phyloP scores from a whole-genome alignment of 768 basidiomycete species.

The Pseudohyphozyma bogoriensis region DNA sequence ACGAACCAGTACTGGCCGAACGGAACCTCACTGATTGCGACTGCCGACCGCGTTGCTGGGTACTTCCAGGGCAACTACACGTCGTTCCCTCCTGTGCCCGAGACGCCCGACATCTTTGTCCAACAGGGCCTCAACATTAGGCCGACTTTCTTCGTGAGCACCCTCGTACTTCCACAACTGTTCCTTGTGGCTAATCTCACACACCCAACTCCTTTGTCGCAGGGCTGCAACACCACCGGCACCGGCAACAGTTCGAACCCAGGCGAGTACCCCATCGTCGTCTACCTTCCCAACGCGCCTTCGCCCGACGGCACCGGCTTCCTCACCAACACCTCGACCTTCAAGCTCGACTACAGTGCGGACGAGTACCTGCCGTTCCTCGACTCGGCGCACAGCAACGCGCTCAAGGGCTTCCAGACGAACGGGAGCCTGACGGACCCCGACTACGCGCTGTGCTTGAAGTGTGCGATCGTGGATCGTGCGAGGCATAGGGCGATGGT shows the following conservation, averaged over 20 bases:
- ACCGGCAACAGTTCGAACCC: slow-evolving; percentile 1
- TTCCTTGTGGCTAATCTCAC: no score
- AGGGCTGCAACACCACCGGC: slow-evolving; percentile 52
- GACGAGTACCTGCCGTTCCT: slow-evolving; percentile 52
- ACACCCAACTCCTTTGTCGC: no score
- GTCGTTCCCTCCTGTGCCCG: slow-evolving; percentile 27
- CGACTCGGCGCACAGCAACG: slow-evolving; percentile 51
- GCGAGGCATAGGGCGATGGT: slow-evolving; percentile 31
- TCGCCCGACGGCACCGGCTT: slow-evolving; percentile 18
- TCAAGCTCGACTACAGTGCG: slow-evolving; percentile 52
- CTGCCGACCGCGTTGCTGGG: slow-evolving; percentile 41
- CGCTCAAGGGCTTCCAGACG: slow-evolving; percentile 51
- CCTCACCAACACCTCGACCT: slow-evolving; percentile 40
- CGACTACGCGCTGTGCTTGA: slow-evolving; percentile 55
- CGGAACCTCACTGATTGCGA: slow-evolving; percentile 44
- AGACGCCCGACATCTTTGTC: slow-evolving; percentile 46
- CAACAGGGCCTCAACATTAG: slow-evolving; percentile 54
- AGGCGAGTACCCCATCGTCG: slow-evolving; percentile 52
- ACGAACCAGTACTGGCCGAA: slow-evolving; percentile 31
- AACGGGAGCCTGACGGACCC: slow-evolving; percentile 42
- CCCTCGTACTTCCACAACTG: not conserved
- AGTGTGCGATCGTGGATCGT: slow-evolving; percentile 57
- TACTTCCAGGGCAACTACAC: slow-evolving; percentile 27
- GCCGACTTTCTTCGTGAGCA: slow-evolving; percentile 55
- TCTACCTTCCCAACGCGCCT: slow-evolving; percentile 57